These are phyloP conservation scores for Solanum chiquidenum DNA, from an alignment of 257 asterid genomes.

Conservation along the genomic window DNA sequence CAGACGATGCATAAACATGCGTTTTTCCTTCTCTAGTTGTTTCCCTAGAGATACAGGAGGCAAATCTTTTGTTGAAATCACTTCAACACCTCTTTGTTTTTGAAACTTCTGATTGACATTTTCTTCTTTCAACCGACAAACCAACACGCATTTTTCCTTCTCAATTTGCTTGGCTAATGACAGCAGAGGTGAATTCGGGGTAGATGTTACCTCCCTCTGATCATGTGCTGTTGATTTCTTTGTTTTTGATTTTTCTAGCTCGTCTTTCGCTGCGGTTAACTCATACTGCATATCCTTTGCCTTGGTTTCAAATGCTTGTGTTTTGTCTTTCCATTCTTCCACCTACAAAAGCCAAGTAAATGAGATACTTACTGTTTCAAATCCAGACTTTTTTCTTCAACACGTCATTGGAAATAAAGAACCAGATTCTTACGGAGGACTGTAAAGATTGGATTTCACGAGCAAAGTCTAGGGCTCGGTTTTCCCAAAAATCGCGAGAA, in stretches of 20 bases:
- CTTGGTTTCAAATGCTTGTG: constrained; percentile 36
- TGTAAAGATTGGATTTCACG: constrained; percentile 34
- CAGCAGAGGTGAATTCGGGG: constrained; percentile 7
- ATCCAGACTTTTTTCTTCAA: neutral
- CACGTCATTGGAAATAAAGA: neutral
- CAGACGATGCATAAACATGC: constrained; percentile 18
- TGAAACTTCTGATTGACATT: neutral
- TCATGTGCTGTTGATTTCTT: neutral
- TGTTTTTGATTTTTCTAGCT: constrained; percentile 16
- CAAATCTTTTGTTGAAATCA: constrained; percentile 1
- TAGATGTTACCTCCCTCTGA: neutral
- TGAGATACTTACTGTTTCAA: neutral
- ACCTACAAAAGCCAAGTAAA: constrained; percentile 27
- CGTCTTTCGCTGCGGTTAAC: constrained; percentile 22
- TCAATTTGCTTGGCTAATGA: constrained; percentile 28
- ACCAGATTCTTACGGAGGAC: constrained; percentile 34
- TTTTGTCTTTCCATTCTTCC: constrained; percentile 62
- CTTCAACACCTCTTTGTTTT: neutral
- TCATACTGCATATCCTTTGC: constrained; percentile 30
- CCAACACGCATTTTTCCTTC: constrained; percentile 16
- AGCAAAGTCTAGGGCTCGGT: constrained; percentile 38
- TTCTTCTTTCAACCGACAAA: constrained; percentile 10
- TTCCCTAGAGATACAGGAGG: constrained; percentile 50
- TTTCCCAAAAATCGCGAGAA: constrained; percentile 76
- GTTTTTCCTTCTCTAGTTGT: constrained; percentile 69